Conservation (phyloP, 768 basidiomycete species). For the Trametes cubensis region DNA sequence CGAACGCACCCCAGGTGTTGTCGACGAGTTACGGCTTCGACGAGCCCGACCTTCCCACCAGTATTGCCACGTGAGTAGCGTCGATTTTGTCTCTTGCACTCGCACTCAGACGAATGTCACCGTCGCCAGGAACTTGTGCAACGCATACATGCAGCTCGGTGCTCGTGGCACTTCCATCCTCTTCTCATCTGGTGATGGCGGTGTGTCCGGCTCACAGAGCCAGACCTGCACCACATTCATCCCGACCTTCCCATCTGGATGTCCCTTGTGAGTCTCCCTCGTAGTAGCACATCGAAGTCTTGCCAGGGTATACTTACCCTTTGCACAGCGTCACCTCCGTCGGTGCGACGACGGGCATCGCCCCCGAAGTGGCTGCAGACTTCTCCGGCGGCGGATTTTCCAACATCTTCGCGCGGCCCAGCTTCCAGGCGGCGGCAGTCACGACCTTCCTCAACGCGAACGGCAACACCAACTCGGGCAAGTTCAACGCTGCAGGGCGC, state of each 20-base stretch:
- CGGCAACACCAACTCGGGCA: slow-evolving; percentile 32
- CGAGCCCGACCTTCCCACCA: slow-evolving; percentile 31
- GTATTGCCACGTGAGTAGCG: slow-evolving; percentile 33
- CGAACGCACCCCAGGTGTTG: slow-evolving; percentile 57
- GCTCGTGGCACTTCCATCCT: slow-evolving; percentile 41
- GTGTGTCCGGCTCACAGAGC: slow-evolving; percentile 38
- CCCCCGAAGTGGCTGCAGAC: slow-evolving; percentile 32
- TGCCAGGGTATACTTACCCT: background rate
- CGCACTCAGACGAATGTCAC: background rate
- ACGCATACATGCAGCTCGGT: slow-evolving; percentile 40
- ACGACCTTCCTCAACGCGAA: slow-evolving; percentile 37
- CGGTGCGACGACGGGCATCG: slow-evolving; percentile 35
- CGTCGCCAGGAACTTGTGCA: slow-evolving; percentile 35
- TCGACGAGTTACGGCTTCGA: slow-evolving; percentile 63
- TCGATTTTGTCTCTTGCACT: background rate
- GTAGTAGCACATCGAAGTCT: too few species aligned
- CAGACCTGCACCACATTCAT: slow-evolving; percentile 37
- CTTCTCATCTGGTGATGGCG: slow-evolving; percentile 44
- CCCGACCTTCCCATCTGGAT: slow-evolving; percentile 42
- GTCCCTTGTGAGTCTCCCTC: slow-evolving; percentile 42
- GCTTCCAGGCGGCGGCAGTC: slow-evolving; percentile 44
- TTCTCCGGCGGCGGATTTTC: slow-evolving; percentile 44
- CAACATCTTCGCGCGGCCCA: slow-evolving; percentile 35
- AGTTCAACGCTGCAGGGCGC: slow-evolving; percentile 40
- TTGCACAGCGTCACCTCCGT: slow-evolving; percentile 36